Percentiles rank a stretch among this genome's conserved stretches.
phyloP scores from a whole-genome alignment of 192 early-diverging fungal genomes.

The Coemansia sp. region DNA sequence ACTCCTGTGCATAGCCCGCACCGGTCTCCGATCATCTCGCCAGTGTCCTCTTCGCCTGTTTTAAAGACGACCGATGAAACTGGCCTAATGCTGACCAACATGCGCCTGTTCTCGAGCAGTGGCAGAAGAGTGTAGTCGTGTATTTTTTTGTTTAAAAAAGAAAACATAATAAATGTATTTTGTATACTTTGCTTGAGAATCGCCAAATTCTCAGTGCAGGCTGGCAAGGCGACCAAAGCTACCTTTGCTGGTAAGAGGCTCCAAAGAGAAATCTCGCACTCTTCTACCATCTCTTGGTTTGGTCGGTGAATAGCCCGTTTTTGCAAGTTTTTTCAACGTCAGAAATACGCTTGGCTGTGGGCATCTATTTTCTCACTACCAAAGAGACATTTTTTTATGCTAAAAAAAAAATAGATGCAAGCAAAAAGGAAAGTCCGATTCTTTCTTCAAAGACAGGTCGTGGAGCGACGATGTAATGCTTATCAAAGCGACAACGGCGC shows the following conservation, averaged over 20 bases:
- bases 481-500: too few species aligned
- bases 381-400: too few species aligned
- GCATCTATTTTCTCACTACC: too few species aligned
- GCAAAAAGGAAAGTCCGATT: too few species aligned
- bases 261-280: neutral
- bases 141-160: neutral
- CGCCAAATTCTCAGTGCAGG: neutral
- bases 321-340: too few species aligned
- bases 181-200: neutral
- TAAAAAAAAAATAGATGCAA: too few species aligned
- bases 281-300: neutral
- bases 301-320: neutral
- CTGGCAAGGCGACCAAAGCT: neutral
- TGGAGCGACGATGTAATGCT: too few species aligned
- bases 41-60: constrained; percentile 23
- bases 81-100: neutral
- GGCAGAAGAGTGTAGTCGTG: neutral
- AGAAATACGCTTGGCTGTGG: too few species aligned
- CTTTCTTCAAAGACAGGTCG: too few species aligned
- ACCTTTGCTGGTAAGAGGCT: neutral
- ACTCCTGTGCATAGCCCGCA: constrained; percentile 36
- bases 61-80: constrained; percentile 31
- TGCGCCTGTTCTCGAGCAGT: neutral
- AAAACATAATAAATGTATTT: neutral
- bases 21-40: constrained; percentile 27